Conservation (phyloP, 345 rosid species). For the Hibiscus tridactylites region DNA sequence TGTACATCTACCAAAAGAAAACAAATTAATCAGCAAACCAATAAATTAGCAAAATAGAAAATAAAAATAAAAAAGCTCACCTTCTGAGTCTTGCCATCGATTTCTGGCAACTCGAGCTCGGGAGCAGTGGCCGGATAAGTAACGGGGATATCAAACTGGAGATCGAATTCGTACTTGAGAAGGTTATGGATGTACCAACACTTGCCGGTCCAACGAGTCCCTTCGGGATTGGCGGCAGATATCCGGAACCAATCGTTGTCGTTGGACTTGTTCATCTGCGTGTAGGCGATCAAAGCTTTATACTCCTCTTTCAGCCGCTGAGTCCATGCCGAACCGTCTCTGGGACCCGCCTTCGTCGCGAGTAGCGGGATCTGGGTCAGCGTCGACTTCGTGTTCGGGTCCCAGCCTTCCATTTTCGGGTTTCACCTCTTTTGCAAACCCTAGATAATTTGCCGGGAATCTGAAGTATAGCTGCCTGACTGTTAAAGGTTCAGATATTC, state of each 20-base stretch:
- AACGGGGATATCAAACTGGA: conserved; percentile 87
- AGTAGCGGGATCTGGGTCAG: conserved; percentile 78
- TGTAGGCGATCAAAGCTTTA: conserved; percentile 83
- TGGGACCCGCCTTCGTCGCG: conserved; percentile 81
- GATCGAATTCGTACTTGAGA: conserved; percentile 93
- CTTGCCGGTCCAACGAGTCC: conserved; percentile 95
- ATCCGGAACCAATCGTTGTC: conserved; percentile 99
- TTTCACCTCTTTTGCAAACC: conserved; percentile 7
- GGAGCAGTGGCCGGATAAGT: conserved; percentile 95
- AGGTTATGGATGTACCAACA: conserved; percentile 98
- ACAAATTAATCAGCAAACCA: neutral
- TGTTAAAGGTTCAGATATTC: neutral
- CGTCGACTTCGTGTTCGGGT: conserved; percentile 88
- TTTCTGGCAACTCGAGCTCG: conserved; percentile 80
- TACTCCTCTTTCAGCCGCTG: conserved; percentile 95
- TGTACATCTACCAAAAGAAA: conserved; percentile 54
- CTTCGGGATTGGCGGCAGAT: conserved; percentile 84
- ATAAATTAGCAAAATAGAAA: neutral
- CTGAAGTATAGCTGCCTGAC: neutral
- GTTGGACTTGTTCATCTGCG: conserved; percentile 97
- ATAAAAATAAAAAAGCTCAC: conserved; percentile 12
- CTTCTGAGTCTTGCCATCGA: conserved; percentile 97
- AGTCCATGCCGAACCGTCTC: conserved; percentile 90
- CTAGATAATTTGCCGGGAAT: conserved; percentile 3
- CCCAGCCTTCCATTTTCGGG: conserved; percentile 80